A percentile compares a stretch with the other conserved stretches of the same genome.
These are phyloP conservation scores for Hypoxylon fuscum DNA, from an alignment of 495 filamentous ascomycete genomes.

Conservation along the genomic window DNA sequence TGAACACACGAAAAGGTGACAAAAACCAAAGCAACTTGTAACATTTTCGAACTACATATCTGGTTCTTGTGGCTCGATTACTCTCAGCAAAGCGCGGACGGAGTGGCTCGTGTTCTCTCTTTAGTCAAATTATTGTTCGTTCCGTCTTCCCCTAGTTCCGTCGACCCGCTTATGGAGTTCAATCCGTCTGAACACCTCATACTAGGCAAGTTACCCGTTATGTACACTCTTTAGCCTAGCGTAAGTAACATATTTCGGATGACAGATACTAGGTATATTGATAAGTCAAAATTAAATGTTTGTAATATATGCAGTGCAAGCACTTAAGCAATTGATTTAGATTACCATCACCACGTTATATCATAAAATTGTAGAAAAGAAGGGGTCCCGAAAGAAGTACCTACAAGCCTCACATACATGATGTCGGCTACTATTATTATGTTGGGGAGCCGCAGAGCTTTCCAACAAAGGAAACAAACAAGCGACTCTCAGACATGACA, in stretches of 20 bases:
- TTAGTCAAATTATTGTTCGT: constrained; percentile 37
- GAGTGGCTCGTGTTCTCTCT: constrained; percentile 30
- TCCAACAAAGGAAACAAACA: constrained; percentile 28
- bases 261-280: too few relatives aligned
- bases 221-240: constrained; percentile 36
- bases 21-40: constrained; percentile 13
- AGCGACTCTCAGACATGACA: constrained; percentile 31
- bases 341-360: constrained; percentile 32
- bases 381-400: constrained; percentile 19
- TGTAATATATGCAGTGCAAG: too few relatives aligned
- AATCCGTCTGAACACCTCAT: too few relatives aligned
- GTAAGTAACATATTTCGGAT: constrained; percentile 8
- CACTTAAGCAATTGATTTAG: constrained; percentile 13
- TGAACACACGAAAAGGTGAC: not conserved
- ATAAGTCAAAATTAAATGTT: too few relatives aligned
- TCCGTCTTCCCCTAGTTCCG: constrained; percentile 43
- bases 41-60: constrained; percentile 17
- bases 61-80: constrained; percentile 37
- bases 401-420: not conserved
- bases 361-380: constrained; percentile 7
- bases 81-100: constrained; percentile 32
- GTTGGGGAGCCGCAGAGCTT: not conserved
- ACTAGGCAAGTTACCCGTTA: constrained; percentile 10
- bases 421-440: not conserved
- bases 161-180: constrained; percentile 42